Conservation (phyloP, 257 asterid genomes). For the Parsonsia alboflavescens region DNA sequence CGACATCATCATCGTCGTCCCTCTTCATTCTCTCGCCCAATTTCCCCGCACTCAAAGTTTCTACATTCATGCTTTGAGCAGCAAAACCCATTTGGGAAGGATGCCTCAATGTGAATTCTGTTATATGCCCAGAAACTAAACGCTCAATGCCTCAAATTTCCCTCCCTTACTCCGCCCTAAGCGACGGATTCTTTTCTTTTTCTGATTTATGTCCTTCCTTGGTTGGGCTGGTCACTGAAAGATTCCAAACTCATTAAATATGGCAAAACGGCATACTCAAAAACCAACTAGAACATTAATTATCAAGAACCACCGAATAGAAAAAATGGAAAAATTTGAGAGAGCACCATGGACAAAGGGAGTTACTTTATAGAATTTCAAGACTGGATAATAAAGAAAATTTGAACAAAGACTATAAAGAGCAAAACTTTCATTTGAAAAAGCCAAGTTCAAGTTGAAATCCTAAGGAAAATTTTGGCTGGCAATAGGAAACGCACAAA, state of each 20-base stretch:
- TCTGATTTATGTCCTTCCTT: conserved; percentile 11
- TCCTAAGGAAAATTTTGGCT: conserved; percentile 23
- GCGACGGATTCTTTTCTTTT: conserved; percentile 32
- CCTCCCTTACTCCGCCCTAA: conserved; percentile 30
- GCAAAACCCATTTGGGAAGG: conserved; percentile 47
- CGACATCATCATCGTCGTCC: conserved; percentile 49
- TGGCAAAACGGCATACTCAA: conserved; percentile 21
- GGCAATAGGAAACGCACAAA: background rate
- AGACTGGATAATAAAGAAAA: background rate
- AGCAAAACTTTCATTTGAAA: conserved; percentile 23
- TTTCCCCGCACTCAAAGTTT: conserved; percentile 26
- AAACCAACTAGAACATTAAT: conserved; percentile 1
- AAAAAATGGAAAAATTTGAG: background rate
- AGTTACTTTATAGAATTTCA: conserved; percentile 2
- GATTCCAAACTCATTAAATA: conserved; percentile 40
- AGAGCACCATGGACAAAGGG: background rate
- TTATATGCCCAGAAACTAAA: conserved; percentile 7
- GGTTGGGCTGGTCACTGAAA: conserved; percentile 16
- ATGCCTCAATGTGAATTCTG: conserved; percentile 29
- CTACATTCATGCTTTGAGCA: conserved; percentile 36
- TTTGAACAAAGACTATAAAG: conserved; percentile 17
- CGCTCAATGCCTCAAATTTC: conserved; percentile 27
- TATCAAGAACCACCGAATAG: conserved; percentile 2
- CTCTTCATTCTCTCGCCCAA: conserved; percentile 40
- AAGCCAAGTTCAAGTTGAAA: conserved; percentile 15